A percentile compares a stretch with the other conserved stretches of the same genome.
Conservation (phyloP, 768 basidiomycete species). For the Leccinum subtestaceum region DNA sequence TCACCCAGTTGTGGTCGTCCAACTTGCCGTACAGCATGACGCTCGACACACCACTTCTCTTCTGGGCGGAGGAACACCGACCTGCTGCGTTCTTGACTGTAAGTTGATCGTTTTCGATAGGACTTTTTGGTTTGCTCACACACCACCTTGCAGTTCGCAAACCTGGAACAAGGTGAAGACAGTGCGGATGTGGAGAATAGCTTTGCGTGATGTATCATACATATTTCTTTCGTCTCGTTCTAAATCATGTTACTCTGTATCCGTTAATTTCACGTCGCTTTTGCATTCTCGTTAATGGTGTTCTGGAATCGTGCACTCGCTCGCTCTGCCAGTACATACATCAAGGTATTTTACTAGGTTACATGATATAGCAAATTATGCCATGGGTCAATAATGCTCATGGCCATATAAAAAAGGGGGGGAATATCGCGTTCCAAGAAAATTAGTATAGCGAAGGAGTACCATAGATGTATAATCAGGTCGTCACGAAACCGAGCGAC, state of each 20-base stretch:
- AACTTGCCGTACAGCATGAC: constrained; percentile 78
- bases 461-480: constrained; percentile 28
- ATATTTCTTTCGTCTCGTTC: constrained; percentile 6
- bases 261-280: constrained; percentile 4
- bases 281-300: neutral
- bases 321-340: neutral
- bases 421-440: constrained; percentile 12
- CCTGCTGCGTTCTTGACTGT: constrained; percentile 50
- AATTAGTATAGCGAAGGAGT: constrained; percentile 6
- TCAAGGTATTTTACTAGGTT: neutral
- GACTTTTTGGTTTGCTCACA: constrained; percentile 1
- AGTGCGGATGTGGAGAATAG: constrained; percentile 95
- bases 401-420: neutral
- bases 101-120: constrained; percentile 31
- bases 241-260: constrained; percentile 15
- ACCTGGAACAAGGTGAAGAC: constrained; percentile 85
- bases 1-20: constrained; percentile 89
- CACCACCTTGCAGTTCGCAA: constrained; percentile 63
- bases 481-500: constrained; percentile 48
- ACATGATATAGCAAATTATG: neutral
- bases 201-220: constrained; percentile 59
- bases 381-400: neutral
- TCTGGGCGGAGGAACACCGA: constrained; percentile 91
- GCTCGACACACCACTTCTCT: constrained; percentile 88
- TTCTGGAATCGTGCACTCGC: neutral